A percentile compares a stretch with the other conserved stretches of the same genome.
phyloP scores from a whole-genome alignment of 2,329 filamentous ascomycete species.

The Dothideomycetes sp. region DNA sequence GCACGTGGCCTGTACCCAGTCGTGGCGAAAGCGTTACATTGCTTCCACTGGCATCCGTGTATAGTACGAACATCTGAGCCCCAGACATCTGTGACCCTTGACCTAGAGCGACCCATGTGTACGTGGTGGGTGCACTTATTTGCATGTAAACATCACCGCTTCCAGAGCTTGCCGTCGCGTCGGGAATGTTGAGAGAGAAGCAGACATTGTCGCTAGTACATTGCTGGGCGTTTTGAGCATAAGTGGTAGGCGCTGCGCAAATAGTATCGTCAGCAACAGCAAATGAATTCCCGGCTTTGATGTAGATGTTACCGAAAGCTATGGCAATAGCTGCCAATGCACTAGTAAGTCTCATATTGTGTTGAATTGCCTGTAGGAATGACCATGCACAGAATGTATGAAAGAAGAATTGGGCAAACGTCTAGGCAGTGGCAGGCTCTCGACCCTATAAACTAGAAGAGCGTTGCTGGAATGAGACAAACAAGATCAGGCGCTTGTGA shows the following conservation, averaged over 20 bases:
- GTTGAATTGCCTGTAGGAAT: no score
- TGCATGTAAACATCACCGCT: conserved; percentile 48
- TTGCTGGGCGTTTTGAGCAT: not conserved
- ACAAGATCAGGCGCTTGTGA: no score
- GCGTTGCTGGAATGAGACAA: no score
- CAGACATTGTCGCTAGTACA: conserved; percentile 22
- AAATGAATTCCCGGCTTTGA: no score
- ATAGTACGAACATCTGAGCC: conserved; percentile 49
- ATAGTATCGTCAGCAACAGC: no score
- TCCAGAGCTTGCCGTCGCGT: conserved; percentile 37
- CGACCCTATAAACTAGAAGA: no score
- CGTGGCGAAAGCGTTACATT: conserved; percentile 50
- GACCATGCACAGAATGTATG: no score
- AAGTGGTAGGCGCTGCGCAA: not conserved
- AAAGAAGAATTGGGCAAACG: no score
- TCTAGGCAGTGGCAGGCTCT: no score
- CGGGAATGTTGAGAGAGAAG: conserved; percentile 45
- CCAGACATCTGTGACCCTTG: conserved; percentile 44
- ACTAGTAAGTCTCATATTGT: conserved; percentile 1
- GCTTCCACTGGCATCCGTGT: conserved; percentile 37
- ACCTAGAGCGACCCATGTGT: conserved; percentile 45
- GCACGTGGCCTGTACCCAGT: conserved; percentile 29
- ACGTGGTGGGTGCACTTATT: conserved; percentile 40
- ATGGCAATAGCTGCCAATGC: not conserved
- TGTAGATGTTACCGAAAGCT: conserved; percentile 3